Evolutionary conservation across 2,329 filamentous ascomycete genomes (phyloP), one percentile per base, ranked within the genome.

Genomic region (Metarhizium robertsii): DNA sequence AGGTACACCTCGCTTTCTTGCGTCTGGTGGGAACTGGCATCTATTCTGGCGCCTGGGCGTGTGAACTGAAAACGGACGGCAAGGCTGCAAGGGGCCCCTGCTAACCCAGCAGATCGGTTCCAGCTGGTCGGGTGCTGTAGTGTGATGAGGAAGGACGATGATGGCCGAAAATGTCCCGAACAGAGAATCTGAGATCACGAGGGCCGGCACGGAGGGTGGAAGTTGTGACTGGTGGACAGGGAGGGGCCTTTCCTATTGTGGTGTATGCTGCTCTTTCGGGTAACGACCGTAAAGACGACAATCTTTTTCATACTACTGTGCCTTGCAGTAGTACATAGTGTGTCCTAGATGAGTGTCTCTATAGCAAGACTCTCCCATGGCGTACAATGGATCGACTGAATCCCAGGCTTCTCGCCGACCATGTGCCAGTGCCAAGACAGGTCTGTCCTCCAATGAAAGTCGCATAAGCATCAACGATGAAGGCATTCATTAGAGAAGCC

Each of bases 1-100:
- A 53, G 34, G 71, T 73, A 78, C 73, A 71, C 73, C 73, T 72
- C 69, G 69, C 18, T 66, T 60, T 65, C 59, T 61, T 56, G 59
- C 55, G 56, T 60, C 59, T 63, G 64, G 32, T 57, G 63, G 64
- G 60, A 62, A 61, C 57, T 53, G 55, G 59, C 57, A 60, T 59
- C 62, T 57, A 32, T n/a, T 34, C 43, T 42, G 48, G 58, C 58
- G 51, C 34, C 54, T 42, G 57, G 38, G 46, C 49, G 54, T 42
- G 45, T 54, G 50, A 53, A 36, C 25, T 45, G 40, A 38, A 53
- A 36, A n/a, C 38, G 40, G 32, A 53, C 32, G 60, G 55, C 60
- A 59, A 53, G 56, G 53, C 56, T 61, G 57, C 65, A 65, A 58
- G 60, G 57, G 62, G 47, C 36, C 46, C 53, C 29, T 56, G 38